Base-by-base conservation (phyloP, 352 stramenopile genomes). In the Saprolegnia parasitica region DNA sequence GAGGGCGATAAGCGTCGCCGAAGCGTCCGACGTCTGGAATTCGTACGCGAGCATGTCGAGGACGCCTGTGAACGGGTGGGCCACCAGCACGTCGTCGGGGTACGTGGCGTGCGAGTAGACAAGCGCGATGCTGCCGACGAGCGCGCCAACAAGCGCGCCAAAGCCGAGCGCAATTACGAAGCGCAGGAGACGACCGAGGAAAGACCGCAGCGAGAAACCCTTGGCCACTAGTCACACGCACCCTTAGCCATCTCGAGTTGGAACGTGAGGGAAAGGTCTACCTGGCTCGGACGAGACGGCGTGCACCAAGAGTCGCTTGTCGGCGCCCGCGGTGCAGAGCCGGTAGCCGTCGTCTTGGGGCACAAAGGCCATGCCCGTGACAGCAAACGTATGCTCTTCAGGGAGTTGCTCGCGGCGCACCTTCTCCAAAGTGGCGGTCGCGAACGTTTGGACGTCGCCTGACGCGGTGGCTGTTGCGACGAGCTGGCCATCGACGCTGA, bases 281-380 rank as follows among this genome's bases (percentile, higher is more conserved):
- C 52, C 72, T 24, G 86, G 70, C 23, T 77, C 65, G 23, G 90
- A 77, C 18, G 86, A 80, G 10, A 70, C 23, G 13, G 39, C n/a
- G 74, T 94, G 86, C 35, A 82, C 76, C 23, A 94, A 72, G 42
- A 94, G 37, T 26, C 73, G 78, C 73, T 92, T 94, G 74, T 94
- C 86, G 16, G 86, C 86, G 4, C 86, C 83, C 47, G 84, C 86
- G 55, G 80, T 92, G 35, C 90, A 76, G 56, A 94, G 72, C 23
- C 90, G 75, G 40, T 79, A 75, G 77, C 20, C 21, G 71, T 73
- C 4, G 76, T 72, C 18, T 77, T 72, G 21, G 56, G 74, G 67
- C n/a, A 77, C 75, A 55, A 90, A 92, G 40, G 80, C 87, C 80
- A 94, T 88, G 35, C 86, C 86, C 5, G 86, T 94, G 72, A 94